Base-by-base conservation (phyloP, 768 basidiomycete genomes). In the Auricularia auricula-judae region DNA sequence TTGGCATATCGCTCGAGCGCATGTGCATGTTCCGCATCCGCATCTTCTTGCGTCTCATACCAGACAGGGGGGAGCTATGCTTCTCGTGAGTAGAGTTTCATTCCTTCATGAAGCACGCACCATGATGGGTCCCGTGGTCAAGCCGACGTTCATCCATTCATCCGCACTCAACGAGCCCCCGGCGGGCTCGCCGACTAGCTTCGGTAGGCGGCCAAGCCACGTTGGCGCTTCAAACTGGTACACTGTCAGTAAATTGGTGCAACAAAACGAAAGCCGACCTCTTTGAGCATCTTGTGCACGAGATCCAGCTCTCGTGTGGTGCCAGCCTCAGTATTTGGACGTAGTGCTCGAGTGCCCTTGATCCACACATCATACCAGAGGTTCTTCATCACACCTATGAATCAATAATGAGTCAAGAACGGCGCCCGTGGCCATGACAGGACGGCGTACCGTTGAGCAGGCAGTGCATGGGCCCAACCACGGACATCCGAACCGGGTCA, bases 401-500 rank as follows among this genome's bases (percentile, higher is more conserved):
- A 23, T 2, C 23, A 29, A 29, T 29, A 29, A 29, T 29, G 23
- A 29, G 23, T 29, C 23, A 29, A 29, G 23, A 29, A 29, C 23
- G 23, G 14, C 3, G 29, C 1, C 43, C 60, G 36, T 51, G 33
- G 10, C 36, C 29, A 35, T 10, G 21, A 63, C 7, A 10, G 14
- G 43, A 4, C 12, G 43, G 61, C 68, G 14, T 63, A 70, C 74
- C 72, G 3, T 73, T 68, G n/a, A 74, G 71, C 1, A 76, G 56
- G 36, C 73, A 75, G 61, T 76, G 72, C 75, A 76, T 75, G 0
- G 72, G 75, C 63, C 75, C 75, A 11, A 76, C 69, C 1, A 75
- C 68, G 7, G 71, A 67, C 67, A 73, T 71, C 3, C 64, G 54
- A 18, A 67, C 64, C 1, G 72, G 42, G 63, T 76, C 62, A 36